A percentile compares a stretch with the other conserved stretches of the same genome.
Evolutionary conservation across 140 eudicot genomes (phyloP).

Genomic region (Artemisia princeps): DNA sequence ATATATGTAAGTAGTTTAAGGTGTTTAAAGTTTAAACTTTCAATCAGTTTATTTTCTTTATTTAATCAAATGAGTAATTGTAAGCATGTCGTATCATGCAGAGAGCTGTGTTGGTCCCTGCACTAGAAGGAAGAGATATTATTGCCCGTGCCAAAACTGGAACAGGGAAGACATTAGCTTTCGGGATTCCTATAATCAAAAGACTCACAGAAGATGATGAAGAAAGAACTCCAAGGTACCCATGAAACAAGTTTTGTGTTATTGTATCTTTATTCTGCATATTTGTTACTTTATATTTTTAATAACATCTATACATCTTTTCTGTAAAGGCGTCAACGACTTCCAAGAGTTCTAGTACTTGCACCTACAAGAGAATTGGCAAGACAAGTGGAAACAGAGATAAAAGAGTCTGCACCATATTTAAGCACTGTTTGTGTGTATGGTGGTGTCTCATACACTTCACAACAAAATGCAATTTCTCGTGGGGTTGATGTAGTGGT

Average conservation of each 20-base stretch:
- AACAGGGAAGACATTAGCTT: conserved; percentile 91
- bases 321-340: conserved; percentile 58
- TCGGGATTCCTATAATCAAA: conserved; percentile 85
- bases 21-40: neutral
- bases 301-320: neutral
- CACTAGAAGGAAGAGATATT: conserved; percentile 80
- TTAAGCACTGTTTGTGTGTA: conserved; percentile 89
- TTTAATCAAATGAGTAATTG: neutral
- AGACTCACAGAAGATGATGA: conserved; percentile 53
- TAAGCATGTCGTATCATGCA: conserved; percentile 26
- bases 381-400: conserved; percentile 86
- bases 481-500: conserved; percentile 97
- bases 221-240: conserved; percentile 43
- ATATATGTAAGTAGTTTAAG: neutral
- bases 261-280: neutral
- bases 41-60: neutral
- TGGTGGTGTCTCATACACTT: conserved; percentile 75
- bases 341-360: conserved; percentile 75
- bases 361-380: conserved; percentile 97
- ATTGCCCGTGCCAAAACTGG: conserved; percentile 98
- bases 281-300: conserved; percentile 6
- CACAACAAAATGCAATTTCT: conserved; percentile 65
- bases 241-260: neutral
- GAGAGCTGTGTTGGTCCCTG: conserved; percentile 93
- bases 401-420: conserved; percentile 86